Evolutionary conservation across 23 red algal species (phyloP), one percentile per base, ranked within the genome.

Genomic region (Pyropia haitanensis): DNA sequence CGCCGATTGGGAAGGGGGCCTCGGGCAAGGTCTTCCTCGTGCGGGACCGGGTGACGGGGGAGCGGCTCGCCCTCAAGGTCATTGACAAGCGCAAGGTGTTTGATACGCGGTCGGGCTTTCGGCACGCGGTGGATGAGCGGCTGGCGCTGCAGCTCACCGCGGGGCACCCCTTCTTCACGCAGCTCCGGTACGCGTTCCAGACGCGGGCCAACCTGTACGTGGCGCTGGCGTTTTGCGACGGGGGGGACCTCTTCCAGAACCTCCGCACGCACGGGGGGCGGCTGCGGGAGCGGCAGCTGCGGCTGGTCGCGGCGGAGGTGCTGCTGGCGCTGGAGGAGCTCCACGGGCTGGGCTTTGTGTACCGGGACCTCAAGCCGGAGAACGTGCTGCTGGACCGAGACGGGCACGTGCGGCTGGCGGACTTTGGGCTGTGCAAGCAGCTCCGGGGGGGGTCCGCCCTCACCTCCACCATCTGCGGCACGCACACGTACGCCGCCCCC

Each of bases 291-390:
- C 12, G 51, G 18, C 63, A 89, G 57, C 80, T 79, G 29, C 70
- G 69, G 33, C 22, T 59, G 21, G 71, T 90, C 28, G 33, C 75
- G 15, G 94, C 94, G 16, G 85, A 98, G 54, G 76, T 91, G 24
- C n/a, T 81, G 7, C 62, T 98, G 3, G 94, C 86, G 19, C 46
- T 98, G 2, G 80, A 91, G 72, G 66, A 90, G 60, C 71, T 90
- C 56, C 94, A 98, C 63, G 51, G 24, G 29, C 53, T 78, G 13
- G 85, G 85, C 50, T 90, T 90, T 87, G 80, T 91, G 7, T 98
- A 98, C 55, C 74, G 94, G 7, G 94, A 98, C 72, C 77, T 98
- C 46, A 98, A 98, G 73, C 85, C 94, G 19, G 94, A 98, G 27
- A 98, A 98, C 64, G 81, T 98, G 20, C 56, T 98, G 51, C 51